Conservation (phyloP, 306 rosid species). For the Glycine tomentella region DNA sequence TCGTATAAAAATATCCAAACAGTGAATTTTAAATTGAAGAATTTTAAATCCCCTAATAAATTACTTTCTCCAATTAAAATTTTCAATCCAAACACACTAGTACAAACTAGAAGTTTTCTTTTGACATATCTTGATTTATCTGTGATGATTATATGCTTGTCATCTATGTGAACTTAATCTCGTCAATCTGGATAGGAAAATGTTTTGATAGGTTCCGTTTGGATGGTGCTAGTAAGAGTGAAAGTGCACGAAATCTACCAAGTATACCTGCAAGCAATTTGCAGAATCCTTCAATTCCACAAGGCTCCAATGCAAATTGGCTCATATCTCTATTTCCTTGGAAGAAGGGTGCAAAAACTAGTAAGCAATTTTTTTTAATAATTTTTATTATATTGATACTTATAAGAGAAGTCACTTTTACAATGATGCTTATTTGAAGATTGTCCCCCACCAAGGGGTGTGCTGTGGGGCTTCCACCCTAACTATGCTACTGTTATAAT, state of each 20-base stretch:
- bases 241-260: constrained; percentile 36
- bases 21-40: too few species aligned
- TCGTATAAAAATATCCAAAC: too few species aligned
- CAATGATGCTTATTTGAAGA: constrained; percentile 34
- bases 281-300: constrained; percentile 41
- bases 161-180: constrained; percentile 34
- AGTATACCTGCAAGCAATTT: constrained; percentile 28
- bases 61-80: too few species aligned
- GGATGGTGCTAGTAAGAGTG: constrained; percentile 39
- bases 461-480: not conserved
- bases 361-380: constrained; percentile 27
- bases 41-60: too few species aligned
- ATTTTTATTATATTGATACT: not conserved
- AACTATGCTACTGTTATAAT: constrained; percentile 10
- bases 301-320: constrained; percentile 52
- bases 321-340: constrained; percentile 44
- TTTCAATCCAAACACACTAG: too few species aligned
- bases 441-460: not conserved
- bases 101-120: constrained; percentile 16
- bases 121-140: constrained; percentile 15
- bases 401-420: constrained; percentile 28
- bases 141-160: constrained; percentile 19
- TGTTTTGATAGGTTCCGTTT: constrained; percentile 47
- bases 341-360: constrained; percentile 39
- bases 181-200: constrained; percentile 49